Conservation (phyloP, 768 basidiomycete species). For the Leccinellum albellum region DNA sequence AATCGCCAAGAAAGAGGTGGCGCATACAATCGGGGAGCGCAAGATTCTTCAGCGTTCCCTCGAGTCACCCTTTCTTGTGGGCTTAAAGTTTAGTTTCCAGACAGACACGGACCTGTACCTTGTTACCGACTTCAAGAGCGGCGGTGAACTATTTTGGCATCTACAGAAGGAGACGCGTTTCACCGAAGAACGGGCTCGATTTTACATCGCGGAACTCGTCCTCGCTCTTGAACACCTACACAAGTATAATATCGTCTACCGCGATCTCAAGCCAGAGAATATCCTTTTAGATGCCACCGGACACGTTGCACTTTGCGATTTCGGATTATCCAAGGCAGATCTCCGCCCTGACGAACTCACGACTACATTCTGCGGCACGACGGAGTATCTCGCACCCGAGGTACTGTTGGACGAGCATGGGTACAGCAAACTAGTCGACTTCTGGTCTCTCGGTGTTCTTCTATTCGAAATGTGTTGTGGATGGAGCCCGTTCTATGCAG, state of each 20-base stretch:
- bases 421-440: constrained; percentile 97
- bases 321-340: constrained; percentile 96
- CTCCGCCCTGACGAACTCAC: constrained; percentile 90
- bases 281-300: constrained; percentile 97
- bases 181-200: constrained; percentile 86
- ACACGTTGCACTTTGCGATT: constrained; percentile 97
- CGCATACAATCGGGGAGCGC: constrained; percentile 98
- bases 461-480: constrained; percentile 99
- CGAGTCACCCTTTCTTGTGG: constrained; percentile 95
- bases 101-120: constrained; percentile 93
- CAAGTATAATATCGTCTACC: constrained; percentile 94
- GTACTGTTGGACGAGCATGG: constrained; percentile 98
- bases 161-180: constrained; percentile 94
- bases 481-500: constrained; percentile 99
- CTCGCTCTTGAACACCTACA: constrained; percentile 95
- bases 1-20: constrained; percentile 97
- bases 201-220: constrained; percentile 95
- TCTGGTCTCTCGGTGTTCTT: constrained; percentile 94
- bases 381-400: constrained; percentile 97
- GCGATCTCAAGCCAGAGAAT: constrained; percentile 98
- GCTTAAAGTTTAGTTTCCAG: constrained; percentile 97
- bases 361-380: constrained; percentile 99
- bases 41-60: constrained; percentile 94
- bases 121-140: constrained; percentile 98
- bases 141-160: constrained; percentile 98